Evolutionary conservation across 345 rosid genomes (phyloP).

Genomic region (Toxicodendron radicans): DNA sequence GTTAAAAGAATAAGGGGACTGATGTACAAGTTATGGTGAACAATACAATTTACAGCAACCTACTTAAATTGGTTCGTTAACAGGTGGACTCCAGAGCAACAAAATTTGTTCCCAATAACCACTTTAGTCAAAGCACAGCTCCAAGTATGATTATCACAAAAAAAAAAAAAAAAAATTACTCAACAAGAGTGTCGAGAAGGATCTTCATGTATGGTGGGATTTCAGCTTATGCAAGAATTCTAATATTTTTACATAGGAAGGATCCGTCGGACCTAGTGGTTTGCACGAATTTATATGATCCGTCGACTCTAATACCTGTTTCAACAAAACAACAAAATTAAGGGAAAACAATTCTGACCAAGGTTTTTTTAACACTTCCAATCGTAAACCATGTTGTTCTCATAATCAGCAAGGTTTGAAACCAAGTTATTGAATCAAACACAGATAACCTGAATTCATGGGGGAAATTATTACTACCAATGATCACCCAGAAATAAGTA

Average conservation of each 20-base stretch:
- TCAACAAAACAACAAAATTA: slow-evolving; percentile 12
- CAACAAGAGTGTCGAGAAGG: not conserved
- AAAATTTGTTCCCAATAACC: not conserved
- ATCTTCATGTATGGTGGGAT: slow-evolving; percentile 36
- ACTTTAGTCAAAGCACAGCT: not conserved
- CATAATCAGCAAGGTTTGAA: no score
- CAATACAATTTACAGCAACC: not conserved
- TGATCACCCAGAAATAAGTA: no score
- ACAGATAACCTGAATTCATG: not conserved
- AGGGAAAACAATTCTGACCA: not conserved
- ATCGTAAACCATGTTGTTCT: no score
- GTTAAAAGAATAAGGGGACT: not conserved
- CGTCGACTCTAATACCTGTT: slow-evolving; percentile 89
- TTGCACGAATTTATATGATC: slow-evolving; percentile 98
- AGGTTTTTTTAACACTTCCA: not conserved
- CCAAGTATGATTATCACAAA: not conserved
- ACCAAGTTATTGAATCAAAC: not conserved
- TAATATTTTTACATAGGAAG: slow-evolving; percentile 73
- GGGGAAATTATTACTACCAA: not conserved
- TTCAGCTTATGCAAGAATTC: slow-evolving; percentile 66
- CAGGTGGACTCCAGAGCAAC: not conserved
- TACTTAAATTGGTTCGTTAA: not conserved
- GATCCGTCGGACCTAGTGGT: slow-evolving; percentile 78
- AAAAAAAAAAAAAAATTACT: no score
- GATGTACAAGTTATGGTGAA: slow-evolving; percentile 1